Percentiles rank a stretch among this genome's conserved stretches.
Evolutionary conservation across 2,329 filamentous ascomycete species (phyloP).

Genomic region (Aspergillus sp.): DNA sequence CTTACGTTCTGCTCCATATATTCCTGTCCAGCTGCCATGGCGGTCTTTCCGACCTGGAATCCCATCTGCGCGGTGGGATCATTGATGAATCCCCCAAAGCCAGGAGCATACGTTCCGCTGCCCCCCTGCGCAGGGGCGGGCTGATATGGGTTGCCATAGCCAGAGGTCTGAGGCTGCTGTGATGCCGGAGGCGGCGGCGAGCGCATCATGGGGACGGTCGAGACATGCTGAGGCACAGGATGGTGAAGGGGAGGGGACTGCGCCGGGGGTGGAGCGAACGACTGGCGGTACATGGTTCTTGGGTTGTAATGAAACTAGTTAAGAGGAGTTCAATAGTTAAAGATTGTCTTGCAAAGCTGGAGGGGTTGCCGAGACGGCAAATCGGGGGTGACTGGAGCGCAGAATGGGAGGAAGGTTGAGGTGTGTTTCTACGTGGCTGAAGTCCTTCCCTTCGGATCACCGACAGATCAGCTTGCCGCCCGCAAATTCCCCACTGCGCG

Average conservation of each 20-base stretch:
- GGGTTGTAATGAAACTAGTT: not conserved
- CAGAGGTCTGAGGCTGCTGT: constrained; percentile 64
- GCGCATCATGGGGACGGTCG: constrained; percentile 93
- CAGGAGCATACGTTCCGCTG: constrained; percentile 50
- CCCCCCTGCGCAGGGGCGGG: constrained; percentile 46
- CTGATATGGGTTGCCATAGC: constrained; percentile 55
- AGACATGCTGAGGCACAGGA: constrained; percentile 96
- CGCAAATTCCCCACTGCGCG: constrained; percentile 23
- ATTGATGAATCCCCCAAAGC: constrained; percentile 91
- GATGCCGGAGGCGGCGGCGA: constrained; percentile 81
- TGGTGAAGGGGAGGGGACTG: constrained; percentile 92
- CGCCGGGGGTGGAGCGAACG: constrained; percentile 73
- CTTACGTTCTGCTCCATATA: constrained; percentile 93
- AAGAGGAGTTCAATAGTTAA: not conserved
- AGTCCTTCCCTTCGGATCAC: constrained; percentile 24
- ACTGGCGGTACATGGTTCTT: constrained; percentile 75
- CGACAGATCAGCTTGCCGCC: constrained; percentile 26
- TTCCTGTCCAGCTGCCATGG: constrained; percentile 87
- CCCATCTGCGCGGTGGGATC: constrained; percentile 95
- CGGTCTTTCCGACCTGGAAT: constrained; percentile 88
- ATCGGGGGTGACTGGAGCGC: not conserved
- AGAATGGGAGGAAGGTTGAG: constrained; percentile 14
- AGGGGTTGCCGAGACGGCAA: constrained; percentile 1
- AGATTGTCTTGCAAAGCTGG: constrained; percentile 8
- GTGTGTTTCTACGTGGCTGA: constrained; percentile 38